phyloP scores from a whole-genome alignment of 2,329 filamentous ascomycete species.

The Lachnellula subtilissima region DNA sequence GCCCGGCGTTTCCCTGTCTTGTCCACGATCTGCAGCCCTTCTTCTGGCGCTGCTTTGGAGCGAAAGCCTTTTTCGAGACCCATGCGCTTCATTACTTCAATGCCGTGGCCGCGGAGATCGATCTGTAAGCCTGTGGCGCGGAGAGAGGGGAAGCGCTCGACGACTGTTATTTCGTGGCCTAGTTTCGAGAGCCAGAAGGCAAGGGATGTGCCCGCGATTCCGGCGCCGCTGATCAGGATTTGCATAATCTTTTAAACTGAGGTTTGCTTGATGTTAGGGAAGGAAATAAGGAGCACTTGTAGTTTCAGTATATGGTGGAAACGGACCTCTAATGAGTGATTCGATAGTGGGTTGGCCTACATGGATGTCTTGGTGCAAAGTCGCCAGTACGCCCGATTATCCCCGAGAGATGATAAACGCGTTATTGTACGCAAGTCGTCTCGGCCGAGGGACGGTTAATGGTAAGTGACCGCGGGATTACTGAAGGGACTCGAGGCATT shows the following conservation, averaged over 20 bases:
- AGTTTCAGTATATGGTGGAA: background rate
- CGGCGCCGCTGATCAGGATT: conserved; percentile 35
- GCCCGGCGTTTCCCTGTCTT: conserved; percentile 35
- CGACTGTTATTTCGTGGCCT: conserved; percentile 35
- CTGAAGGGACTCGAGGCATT: too few species aligned
- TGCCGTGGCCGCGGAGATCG: conserved; percentile 48
- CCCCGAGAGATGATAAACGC: too few species aligned
- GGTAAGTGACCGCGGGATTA: too few species aligned
- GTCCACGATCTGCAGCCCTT: conserved; percentile 43
- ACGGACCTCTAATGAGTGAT: background rate
- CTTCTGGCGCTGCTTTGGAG: conserved; percentile 40
- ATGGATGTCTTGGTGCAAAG: conserved; percentile 32
- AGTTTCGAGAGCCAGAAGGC: conserved; percentile 45
- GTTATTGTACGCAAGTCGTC: too few species aligned
- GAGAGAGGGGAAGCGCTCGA: conserved; percentile 39
- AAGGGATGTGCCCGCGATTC: conserved; percentile 37
- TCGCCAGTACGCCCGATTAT: conserved; percentile 22
- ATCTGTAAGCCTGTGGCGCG: conserved; percentile 48
- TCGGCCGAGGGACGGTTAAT: too few species aligned
- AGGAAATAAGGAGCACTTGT: background rate
- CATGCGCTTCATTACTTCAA: conserved; percentile 48
- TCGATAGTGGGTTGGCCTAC: background rate
- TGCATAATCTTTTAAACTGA: conserved; percentile 16
- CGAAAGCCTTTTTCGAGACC: conserved; percentile 43
- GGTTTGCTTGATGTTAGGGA: background rate